Conservation (phyloP, 2,329 filamentous ascomycete species). For the Volutella citrinella region DNA sequence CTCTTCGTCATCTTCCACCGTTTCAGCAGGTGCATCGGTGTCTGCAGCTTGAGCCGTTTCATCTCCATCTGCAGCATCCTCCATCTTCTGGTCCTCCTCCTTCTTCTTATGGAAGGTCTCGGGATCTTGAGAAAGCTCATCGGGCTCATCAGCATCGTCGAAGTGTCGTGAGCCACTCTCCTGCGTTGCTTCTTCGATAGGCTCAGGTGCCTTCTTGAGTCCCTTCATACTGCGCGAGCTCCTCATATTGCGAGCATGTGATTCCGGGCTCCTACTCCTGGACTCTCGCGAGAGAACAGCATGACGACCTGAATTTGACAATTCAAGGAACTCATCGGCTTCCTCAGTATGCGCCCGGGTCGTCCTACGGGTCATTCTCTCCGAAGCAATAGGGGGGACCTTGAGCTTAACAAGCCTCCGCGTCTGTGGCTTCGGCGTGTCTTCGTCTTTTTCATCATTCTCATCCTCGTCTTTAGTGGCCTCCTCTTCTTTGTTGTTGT, state of each 20-base stretch:
- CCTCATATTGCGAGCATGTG: conserved; percentile 39
- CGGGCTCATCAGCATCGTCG: conserved; percentile 33
- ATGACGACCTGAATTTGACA: conserved; percentile 61
- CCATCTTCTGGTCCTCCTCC: conserved; percentile 28
- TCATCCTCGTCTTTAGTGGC: conserved; percentile 26
- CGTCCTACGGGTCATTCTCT: conserved; percentile 38
- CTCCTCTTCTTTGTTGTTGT: conserved; percentile 24
- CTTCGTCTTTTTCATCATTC: conserved; percentile 22
- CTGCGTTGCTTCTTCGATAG: conserved; percentile 52
- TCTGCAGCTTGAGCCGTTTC: conserved; percentile 16
- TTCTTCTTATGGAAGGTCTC: conserved; percentile 27
- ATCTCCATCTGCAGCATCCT: conserved; percentile 21
- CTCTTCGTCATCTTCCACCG: conserved; percentile 41
- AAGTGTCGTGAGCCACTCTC: conserved; percentile 43
- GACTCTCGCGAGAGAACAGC: conserved; percentile 47
- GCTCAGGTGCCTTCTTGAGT: conserved; percentile 44
- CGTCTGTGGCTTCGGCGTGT: conserved; percentile 22
- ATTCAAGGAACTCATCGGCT: conserved; percentile 52
- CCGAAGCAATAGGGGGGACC: conserved; percentile 28
- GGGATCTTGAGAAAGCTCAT: conserved; percentile 36
- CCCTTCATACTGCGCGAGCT: conserved; percentile 50
- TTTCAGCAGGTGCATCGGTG: conserved; percentile 29
- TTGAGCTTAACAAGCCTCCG: conserved; percentile 46
- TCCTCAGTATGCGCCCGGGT: conserved; percentile 56
- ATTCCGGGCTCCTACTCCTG: conserved; percentile 55